Evolutionary conservation across 345 rosid species (phyloP), one percentile per base, ranked within the genome.

Genomic region (Populus tremula): DNA sequence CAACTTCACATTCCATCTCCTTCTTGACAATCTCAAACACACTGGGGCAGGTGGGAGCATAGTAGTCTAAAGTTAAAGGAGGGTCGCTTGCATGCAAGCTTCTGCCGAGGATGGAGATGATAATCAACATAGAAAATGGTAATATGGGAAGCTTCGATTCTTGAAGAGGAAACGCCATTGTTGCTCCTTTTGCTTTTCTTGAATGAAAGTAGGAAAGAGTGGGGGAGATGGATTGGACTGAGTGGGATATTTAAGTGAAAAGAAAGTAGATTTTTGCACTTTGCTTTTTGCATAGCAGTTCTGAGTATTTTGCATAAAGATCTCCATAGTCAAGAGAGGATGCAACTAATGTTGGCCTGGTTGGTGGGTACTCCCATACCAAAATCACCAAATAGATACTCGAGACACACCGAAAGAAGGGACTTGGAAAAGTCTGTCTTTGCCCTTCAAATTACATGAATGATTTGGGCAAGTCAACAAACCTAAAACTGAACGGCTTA

Each of bases 1-100:
- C 87, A 47, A 95, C 96, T 5, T 90, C 93, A 70, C 98, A 95
- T 77, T 93, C 98, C 93, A 91, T 92, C 83, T 93, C 98, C 81
- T 89, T 92, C 84, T 80, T 88, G 63, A 96, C 81, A 69, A 92
- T 85, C 29, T 93, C 91, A 21, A 88, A 88, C 64, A 83, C 90
- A 6, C 82, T 77, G 0, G 98, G 98, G 82, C 99, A 95, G 4
- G 91, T 82, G 12, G 90, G 83, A 67, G 75, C 79, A 82, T 96
- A 93, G 86, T 96, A 85, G 78, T 92, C 93, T 80, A 93, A 31
- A 1, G 91, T 87, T 76, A 93, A 85, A 0, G 87, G 87, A 82
- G 91, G 81, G 27, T 85, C 74, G 45, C 80, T 85, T 0, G 87
- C 84, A 49, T 71, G 73, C 68, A 79, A 76, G 56, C 79, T 71